Evolutionary conservation across 768 basidiomycete genomes (phyloP).

Genomic region (Rubroboletus satanas): DNA sequence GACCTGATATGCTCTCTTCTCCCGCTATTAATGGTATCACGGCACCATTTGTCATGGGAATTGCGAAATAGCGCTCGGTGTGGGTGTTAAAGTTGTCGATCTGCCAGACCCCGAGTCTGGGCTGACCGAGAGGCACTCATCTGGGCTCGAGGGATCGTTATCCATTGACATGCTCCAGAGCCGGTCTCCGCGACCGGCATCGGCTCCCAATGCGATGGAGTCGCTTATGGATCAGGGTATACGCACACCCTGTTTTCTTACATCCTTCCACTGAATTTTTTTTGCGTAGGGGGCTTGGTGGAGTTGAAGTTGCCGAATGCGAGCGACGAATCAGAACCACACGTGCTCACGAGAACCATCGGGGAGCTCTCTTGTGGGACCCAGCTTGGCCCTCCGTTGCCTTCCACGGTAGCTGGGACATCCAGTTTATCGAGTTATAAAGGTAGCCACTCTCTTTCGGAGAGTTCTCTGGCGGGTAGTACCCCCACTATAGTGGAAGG

Average conservation of each 20-base stretch:
- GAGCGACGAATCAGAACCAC: conserved; percentile 29
- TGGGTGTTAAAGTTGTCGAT: conserved; percentile 52
- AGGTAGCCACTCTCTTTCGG: neutral
- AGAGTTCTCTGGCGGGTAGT: conserved; percentile 1
- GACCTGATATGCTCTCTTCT: conserved; percentile 8
- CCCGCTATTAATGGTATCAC: conserved; percentile 4
- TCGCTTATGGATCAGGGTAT: conserved; percentile 64
- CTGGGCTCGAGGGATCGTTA: conserved; percentile 26
- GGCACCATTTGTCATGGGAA: conserved; percentile 4
- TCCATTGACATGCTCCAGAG: conserved; percentile 24
- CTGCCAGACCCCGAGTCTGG: conserved; percentile 24
- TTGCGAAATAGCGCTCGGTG: conserved; percentile 49
- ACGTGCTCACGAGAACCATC: conserved; percentile 41
- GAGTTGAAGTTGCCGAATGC: conserved; percentile 48
- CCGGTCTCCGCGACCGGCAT: conserved; percentile 5
- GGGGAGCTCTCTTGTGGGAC: conserved; percentile 41
- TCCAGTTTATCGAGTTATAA: neutral
- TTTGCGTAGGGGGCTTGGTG: conserved; percentile 48
- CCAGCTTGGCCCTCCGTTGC: conserved; percentile 25
- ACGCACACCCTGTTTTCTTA: neutral
- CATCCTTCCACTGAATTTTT: neutral
- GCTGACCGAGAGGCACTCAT: conserved; percentile 16
- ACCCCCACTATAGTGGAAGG: conserved; percentile 3
- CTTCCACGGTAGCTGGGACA: conserved; percentile 1
- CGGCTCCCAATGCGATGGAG: conserved; percentile 46